A percentile compares a stretch with the other conserved stretches of the same genome.
phyloP scores from a whole-genome alignment of 2,329 filamentous ascomycete species.

The Fusarium robinianum region DNA sequence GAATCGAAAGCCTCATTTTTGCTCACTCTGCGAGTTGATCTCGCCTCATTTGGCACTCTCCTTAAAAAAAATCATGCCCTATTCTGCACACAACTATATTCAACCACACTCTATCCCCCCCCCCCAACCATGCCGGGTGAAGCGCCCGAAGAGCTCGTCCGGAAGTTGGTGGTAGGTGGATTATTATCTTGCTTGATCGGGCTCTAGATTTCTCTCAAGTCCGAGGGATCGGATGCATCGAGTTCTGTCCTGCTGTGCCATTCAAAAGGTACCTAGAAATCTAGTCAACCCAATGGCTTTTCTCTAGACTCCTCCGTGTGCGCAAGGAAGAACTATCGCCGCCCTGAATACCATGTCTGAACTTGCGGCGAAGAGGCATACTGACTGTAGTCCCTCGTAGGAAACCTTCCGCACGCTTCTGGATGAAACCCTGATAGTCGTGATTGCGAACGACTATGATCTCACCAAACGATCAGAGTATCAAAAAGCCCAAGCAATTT shows the following conservation, averaged over 20 bases:
- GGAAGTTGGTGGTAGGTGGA: slow-evolving; percentile 39
- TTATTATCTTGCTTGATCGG: background rate
- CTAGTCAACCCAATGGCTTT: slow-evolving; percentile 5
- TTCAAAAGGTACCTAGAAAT: slow-evolving; percentile 4
- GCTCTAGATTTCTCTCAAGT: too few species aligned
- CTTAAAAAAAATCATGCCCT: slow-evolving; percentile 31
- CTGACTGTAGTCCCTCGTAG: slow-evolving; percentile 45
- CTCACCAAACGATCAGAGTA: slow-evolving; percentile 58
- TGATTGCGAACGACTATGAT: slow-evolving; percentile 76
- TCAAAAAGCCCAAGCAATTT: slow-evolving; percentile 57
- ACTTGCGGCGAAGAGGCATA: background rate
- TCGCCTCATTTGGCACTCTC: slow-evolving; percentile 7
- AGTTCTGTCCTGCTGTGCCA: slow-evolving; percentile 1
- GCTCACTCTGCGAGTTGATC: too few species aligned
- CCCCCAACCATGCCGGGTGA: slow-evolving; percentile 31
- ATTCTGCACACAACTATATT: slow-evolving; percentile 18
- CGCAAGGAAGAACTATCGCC: too few species aligned
- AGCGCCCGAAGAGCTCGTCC: slow-evolving; percentile 31
- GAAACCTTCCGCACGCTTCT: slow-evolving; percentile 74
- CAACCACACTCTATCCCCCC: slow-evolving; percentile 17
- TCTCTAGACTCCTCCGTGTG: too few species aligned
- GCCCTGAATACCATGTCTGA: background rate
- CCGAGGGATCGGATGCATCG: background rate
- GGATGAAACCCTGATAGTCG: slow-evolving; percentile 76
- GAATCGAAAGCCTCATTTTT: too few species aligned